Base-by-base conservation (phyloP, 768 basidiomycete genomes). In the Lyophyllum decastes region DNA sequence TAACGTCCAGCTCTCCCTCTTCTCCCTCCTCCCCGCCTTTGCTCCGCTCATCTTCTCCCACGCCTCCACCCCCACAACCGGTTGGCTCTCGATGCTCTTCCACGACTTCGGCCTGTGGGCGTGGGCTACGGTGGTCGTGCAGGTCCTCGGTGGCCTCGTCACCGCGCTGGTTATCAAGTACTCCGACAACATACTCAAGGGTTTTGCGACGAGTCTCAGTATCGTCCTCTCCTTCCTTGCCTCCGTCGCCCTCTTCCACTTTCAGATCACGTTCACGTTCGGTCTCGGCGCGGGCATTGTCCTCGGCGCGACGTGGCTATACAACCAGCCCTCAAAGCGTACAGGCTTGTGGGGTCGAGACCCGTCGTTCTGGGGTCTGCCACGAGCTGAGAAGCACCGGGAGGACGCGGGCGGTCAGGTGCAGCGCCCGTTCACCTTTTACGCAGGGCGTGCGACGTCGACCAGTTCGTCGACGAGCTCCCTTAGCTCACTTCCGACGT, bases 101-200 rank as follows among this genome's bases (percentile, higher is more conserved):
- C 79, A 76, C 54, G 88, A 95, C 72, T 98, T 98, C 69, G 92
- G 92, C 24, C 78, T 76, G 2, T 99, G 95, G 95, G 97, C 97
- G 0, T 95, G 95, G 89, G 92, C 92, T 19, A 96, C 95, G 1
- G 95, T 99, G 25, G 70, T 76, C 22, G 87, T 87, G 25, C 95
- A 98, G 73, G 95, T 97, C 35, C 82, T 95, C 57, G 97, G 97
- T 26, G 96, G 97, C 0, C 79, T 98, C 45, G 73, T 98, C 60
- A 98, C 96, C 4, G 96, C 97, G 1, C 72, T 98, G 27, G 97
- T 98, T 57, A 98, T 98, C 82, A 94, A 95, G 71, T 96, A 98
- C 69, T 91, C 92, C 55, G 94, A 95, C 73, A 98, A 97, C 70
- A 93, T 92, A 64, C 78, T 93, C 67, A 96, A 97, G 47, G 96